Conservation (phyloP, 169 alveolate genomes). For the Plasmodium chabaudi region DNA sequence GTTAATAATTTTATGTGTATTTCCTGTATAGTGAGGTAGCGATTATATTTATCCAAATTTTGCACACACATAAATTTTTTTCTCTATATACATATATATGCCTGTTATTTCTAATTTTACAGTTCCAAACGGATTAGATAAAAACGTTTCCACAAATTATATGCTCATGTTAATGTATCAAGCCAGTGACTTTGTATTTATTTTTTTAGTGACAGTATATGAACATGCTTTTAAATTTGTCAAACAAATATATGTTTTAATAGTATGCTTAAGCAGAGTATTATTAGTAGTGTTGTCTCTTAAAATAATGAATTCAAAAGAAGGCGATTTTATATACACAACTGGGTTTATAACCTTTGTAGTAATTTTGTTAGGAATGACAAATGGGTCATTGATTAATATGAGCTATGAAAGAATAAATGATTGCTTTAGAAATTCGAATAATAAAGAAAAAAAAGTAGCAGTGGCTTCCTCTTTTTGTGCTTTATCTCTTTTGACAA, state of each 20-base stretch:
- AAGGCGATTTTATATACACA: slow-evolving; percentile 9
- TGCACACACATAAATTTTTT: no score
- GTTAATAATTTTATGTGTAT: no score
- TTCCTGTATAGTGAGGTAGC: no score
- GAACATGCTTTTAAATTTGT: slow-evolving; percentile 9
- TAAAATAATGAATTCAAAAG: slow-evolving; percentile 18
- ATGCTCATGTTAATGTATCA: slow-evolving; percentile 42
- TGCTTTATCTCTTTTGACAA: slow-evolving; percentile 33
- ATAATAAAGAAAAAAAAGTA: slow-evolving; percentile 23
- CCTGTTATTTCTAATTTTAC: neutral
- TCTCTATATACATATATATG: neutral
- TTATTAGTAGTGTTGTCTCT: slow-evolving; percentile 5
- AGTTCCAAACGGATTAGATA: slow-evolving; percentile 51
- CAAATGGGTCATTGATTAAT: slow-evolving; percentile 36
- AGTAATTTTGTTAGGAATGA: slow-evolving; percentile 25
- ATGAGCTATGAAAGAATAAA: slow-evolving; percentile 50
- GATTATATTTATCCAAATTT: no score
- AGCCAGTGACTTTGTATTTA: slow-evolving; percentile 31
- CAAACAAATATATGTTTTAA: slow-evolving; percentile 30
- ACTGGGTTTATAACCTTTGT: slow-evolving; percentile 20
- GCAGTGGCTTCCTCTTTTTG: slow-evolving; percentile 66
- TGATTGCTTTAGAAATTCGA: slow-evolving; percentile 41
- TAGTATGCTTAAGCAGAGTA: slow-evolving; percentile 20
- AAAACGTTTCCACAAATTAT: slow-evolving; percentile 33
- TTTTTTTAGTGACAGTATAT: slow-evolving; percentile 32